These are phyloP conservation scores for Porogramme epimiltina DNA, from an alignment of 1,284 basidiomycete species.

Conservation along the genomic window DNA sequence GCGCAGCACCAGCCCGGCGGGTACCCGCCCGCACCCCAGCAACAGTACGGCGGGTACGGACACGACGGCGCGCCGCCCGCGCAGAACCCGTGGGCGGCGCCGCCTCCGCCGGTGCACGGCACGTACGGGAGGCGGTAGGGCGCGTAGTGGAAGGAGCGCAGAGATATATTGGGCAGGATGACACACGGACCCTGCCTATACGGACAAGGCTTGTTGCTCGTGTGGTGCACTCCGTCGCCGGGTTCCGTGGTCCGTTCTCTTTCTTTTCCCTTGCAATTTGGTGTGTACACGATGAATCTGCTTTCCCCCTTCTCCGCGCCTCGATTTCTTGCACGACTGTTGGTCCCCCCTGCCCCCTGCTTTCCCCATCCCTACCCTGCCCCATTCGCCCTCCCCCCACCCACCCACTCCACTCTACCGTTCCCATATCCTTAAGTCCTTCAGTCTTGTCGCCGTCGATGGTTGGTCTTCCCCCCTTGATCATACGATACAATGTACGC, in stretches of 20 bases:
- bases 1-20: conserved; percentile 26
- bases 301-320: not conserved
- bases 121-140: conserved; percentile 28
- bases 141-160: not conserved
- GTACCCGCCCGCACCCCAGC: conserved; percentile 31
- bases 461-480: conserved; percentile 6
- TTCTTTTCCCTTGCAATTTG: conserved; percentile 6
- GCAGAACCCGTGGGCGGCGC: conserved; percentile 25
- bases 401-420: conserved; percentile 6
- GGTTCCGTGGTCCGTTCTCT: conserved; percentile 6
- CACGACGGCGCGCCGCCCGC: conserved; percentile 21
- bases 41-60: conserved; percentile 24
- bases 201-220: conserved; percentile 22
- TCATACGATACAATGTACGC: conserved; percentile 18
- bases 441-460: conserved; percentile 9
- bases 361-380: not conserved
- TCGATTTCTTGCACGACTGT: conserved; percentile 17
- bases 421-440: conserved; percentile 22
- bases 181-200: conserved; percentile 24
- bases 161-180: conserved; percentile 18
- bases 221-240: conserved; percentile 11
- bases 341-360: not conserved
- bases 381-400: not conserved
- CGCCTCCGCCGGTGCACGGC: conserved; percentile 27
- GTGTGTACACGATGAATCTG: conserved; percentile 12